Conservation (phyloP, 371 early-diverging fungal genomes). For the Coemansia sp. region DNA sequence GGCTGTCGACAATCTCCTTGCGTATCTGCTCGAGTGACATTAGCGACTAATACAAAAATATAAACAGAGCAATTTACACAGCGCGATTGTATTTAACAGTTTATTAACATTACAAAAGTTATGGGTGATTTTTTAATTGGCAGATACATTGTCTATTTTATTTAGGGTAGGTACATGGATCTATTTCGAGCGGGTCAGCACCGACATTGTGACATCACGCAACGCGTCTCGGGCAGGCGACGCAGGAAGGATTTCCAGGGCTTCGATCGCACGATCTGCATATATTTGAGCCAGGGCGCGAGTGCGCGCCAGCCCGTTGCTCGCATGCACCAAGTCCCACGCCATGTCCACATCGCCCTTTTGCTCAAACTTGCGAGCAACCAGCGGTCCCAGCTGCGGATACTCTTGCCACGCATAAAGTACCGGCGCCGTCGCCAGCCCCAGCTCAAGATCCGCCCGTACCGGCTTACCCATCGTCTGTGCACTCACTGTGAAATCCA, state of each 20-base stretch:
- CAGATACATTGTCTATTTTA: too few species aligned
- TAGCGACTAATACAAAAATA: neutral
- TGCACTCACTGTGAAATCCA: conserved; percentile 81
- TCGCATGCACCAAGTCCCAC: conserved; percentile 67
- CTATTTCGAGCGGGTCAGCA: conserved; percentile 46
- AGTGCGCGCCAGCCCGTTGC: conserved; percentile 67
- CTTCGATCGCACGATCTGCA: conserved; percentile 58
- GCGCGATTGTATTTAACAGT: neutral
- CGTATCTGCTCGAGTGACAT: conserved; percentile 11
- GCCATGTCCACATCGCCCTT: conserved; percentile 68
- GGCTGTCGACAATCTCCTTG: conserved; percentile 2
- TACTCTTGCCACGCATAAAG: conserved; percentile 88
- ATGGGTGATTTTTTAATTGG: neutral
- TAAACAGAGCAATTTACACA: neutral
- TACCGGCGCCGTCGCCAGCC: conserved; percentile 92
- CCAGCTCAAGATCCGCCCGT: conserved; percentile 83
- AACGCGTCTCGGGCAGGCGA: conserved; percentile 70
- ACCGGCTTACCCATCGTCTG: conserved; percentile 83
- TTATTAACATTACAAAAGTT: neutral
- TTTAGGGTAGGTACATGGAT: neutral
- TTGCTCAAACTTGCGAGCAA: conserved; percentile 79
- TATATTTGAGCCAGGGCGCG: conserved; percentile 34
- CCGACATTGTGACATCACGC: conserved; percentile 30
- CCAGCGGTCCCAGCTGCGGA: conserved; percentile 79
- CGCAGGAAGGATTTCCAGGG: conserved; percentile 62